Evolutionary conservation across 2,329 filamentous ascomycete genomes (phyloP).

Genomic region (Aspergillus carbonarius): DNA sequence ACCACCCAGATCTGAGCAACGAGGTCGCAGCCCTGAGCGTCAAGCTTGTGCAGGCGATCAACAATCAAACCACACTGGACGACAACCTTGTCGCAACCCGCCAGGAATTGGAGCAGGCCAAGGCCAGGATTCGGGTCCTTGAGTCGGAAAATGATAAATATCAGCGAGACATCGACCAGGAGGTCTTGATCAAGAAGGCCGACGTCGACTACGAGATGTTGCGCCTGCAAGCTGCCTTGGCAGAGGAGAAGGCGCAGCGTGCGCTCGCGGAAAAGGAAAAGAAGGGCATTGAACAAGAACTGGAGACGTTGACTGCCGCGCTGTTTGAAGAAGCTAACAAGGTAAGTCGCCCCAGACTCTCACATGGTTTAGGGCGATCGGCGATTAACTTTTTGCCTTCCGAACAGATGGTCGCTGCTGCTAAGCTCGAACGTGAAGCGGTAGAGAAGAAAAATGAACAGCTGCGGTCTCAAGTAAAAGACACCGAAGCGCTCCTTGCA

Average conservation of each 20-base stretch:
- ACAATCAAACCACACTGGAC: slow-evolving; percentile 88
- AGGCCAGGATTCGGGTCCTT: slow-evolving; percentile 65
- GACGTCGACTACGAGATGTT: slow-evolving; percentile 72
- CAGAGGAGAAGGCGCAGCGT: slow-evolving; percentile 66
- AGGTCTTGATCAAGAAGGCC: slow-evolving; percentile 72
- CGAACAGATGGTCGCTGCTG: slow-evolving; percentile 79
- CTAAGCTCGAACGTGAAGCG: slow-evolving; percentile 78
- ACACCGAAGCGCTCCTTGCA: slow-evolving; percentile 79
- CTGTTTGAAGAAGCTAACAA: slow-evolving; percentile 98
- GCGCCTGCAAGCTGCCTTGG: slow-evolving; percentile 57
- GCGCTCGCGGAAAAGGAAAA: slow-evolving; percentile 72
- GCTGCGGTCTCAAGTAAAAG: slow-evolving; percentile 77
- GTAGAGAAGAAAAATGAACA: slow-evolving; percentile 84
- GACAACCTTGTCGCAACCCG: slow-evolving; percentile 80
- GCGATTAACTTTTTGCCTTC: not conserved
- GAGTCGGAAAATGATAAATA: slow-evolving; percentile 70
- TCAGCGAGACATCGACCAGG: slow-evolving; percentile 67
- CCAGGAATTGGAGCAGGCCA: slow-evolving; percentile 75
- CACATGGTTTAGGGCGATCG: too few species aligned
- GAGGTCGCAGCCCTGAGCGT: slow-evolving; percentile 90
- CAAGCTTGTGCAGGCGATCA: slow-evolving; percentile 96
- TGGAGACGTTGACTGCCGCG: slow-evolving; percentile 85
- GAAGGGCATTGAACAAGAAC: slow-evolving; percentile 84
- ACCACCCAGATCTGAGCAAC: slow-evolving; percentile 61
- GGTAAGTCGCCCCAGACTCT: slow-evolving; percentile 37